These are phyloP conservation scores for Vinca minor DNA, from an alignment of 257 asterid genomes.

Conservation along the genomic window DNA sequence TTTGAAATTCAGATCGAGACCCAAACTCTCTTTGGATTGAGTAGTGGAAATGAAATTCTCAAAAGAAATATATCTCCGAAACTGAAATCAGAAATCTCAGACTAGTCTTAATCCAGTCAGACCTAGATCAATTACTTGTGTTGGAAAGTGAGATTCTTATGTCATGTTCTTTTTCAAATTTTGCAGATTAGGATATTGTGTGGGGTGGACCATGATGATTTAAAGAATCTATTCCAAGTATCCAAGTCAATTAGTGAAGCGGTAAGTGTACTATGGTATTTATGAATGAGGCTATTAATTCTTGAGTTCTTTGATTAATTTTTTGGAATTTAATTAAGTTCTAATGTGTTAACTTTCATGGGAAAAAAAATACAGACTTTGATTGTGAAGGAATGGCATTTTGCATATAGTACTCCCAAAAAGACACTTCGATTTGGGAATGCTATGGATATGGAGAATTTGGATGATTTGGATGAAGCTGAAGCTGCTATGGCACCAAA, in stretches of 20 bases:
- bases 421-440: constrained; percentile 36
- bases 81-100: no score
- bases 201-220: constrained; percentile 82
- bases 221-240: constrained; percentile 50
- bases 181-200: constrained; percentile 57
- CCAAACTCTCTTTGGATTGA: no score
- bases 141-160: not conserved
- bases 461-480: constrained; percentile 21
- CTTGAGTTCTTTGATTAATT: not conserved
- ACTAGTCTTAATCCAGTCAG: no score
- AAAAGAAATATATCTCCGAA: no score
- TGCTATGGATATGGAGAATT: constrained; percentile 14
- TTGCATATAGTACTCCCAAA: constrained; percentile 53
- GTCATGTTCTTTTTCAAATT: not conserved
- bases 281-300: not conserved
- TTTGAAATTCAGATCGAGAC: no score
- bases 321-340: not conserved
- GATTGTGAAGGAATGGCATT: constrained; percentile 56
- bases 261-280: constrained; percentile 24
- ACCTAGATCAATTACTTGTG: not conserved
- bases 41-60: no score
- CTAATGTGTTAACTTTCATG: not conserved
- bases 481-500: constrained; percentile 66
- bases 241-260: constrained; percentile 53
- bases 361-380: constrained; percentile 35